A percentile compares a stretch with the other conserved stretches of the same genome.
phyloP scores from a whole-genome alignment of 2,329 filamentous ascomycete genomes.

The Phaeosphaeriaceae sp. region DNA sequence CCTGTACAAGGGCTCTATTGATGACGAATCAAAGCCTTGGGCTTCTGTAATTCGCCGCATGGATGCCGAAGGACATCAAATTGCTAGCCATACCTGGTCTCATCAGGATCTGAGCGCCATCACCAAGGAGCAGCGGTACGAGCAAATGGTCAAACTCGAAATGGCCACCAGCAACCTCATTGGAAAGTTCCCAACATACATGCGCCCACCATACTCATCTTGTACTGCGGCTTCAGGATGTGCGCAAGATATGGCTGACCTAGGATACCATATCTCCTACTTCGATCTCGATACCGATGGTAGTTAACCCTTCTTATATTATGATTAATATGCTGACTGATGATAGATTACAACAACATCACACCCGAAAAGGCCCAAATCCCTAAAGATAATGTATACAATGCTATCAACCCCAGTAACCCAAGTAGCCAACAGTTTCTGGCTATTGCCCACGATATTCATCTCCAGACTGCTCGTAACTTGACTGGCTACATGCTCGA shows the following conservation, averaged over 20 bases:
- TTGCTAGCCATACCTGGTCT: conserved; percentile 65
- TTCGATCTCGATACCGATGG: conserved; percentile 64
- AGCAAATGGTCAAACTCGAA: conserved; percentile 61
- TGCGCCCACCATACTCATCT: conserved; percentile 57
- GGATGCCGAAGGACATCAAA: conserved; percentile 62
- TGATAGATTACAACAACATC: conserved; percentile 39
- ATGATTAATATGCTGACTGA: not conserved
- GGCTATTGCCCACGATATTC: conserved; percentile 59
- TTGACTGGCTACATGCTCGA: conserved; percentile 53
- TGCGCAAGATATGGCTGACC: conserved; percentile 44
- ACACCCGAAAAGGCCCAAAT: conserved; percentile 39
- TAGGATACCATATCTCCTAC: conserved; percentile 67
- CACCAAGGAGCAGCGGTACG: conserved; percentile 51
- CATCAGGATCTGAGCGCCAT: conserved; percentile 58
- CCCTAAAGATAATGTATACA: conserved; percentile 48
- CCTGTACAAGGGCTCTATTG: conserved; percentile 62
- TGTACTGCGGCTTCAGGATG: conserved; percentile 48
- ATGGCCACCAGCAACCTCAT: conserved; percentile 62
- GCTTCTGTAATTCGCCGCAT: conserved; percentile 61
- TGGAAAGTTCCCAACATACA: conserved; percentile 62
- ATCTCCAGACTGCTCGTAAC: conserved; percentile 51
- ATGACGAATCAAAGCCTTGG: conserved; percentile 53
- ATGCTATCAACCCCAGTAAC: conserved; percentile 46
- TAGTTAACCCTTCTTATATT: not conserved
- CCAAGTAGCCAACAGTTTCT: conserved; percentile 49